Conservation (phyloP, 495 filamentous ascomycete species). For the Aspergillus baeticus region DNA sequence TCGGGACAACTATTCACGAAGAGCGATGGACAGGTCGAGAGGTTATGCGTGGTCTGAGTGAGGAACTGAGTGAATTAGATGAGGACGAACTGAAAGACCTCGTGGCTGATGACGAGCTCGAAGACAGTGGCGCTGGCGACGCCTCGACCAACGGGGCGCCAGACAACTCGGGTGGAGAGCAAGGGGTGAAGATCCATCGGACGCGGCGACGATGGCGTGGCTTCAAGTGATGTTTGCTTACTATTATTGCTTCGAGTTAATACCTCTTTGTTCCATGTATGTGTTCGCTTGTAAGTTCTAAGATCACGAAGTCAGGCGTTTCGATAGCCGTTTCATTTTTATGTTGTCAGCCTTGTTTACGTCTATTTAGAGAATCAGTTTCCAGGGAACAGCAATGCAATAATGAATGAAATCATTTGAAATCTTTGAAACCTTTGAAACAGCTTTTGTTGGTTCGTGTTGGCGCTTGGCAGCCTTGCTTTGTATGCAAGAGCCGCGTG, state of each 20-base stretch:
- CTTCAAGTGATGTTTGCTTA: conserved; percentile 24
- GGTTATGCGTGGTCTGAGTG: conserved; percentile 73
- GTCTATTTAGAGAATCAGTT: neutral
- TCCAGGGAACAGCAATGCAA: neutral
- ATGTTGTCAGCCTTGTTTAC: neutral
- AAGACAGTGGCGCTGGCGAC: conserved; percentile 13
- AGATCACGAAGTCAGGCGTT: conserved; percentile 12
- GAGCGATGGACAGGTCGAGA: conserved; percentile 78
- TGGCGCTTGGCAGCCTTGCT: conserved; percentile 12
- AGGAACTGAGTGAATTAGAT: conserved; percentile 84
- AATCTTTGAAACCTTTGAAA: neutral
- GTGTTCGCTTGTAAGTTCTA: neutral
- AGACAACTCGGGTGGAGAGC: conserved; percentile 10
- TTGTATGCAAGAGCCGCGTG: conserved; percentile 17
- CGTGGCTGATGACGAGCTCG: conserved; percentile 47
- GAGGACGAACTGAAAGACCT: conserved; percentile 77
- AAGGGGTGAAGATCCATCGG: conserved; percentile 31
- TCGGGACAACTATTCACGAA: conserved; percentile 72
- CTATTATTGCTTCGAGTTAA: conserved; percentile 11
- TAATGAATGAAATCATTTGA: neutral
- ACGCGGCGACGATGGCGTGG: conserved; percentile 43
- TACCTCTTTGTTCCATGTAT: conserved; percentile 7
- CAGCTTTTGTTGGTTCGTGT: neutral
- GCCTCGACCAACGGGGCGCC: conserved; percentile 8
- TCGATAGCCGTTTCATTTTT: neutral